Base-by-base conservation (phyloP, 495 filamentous ascomycete species). In the Aspergillus baeticus region DNA sequence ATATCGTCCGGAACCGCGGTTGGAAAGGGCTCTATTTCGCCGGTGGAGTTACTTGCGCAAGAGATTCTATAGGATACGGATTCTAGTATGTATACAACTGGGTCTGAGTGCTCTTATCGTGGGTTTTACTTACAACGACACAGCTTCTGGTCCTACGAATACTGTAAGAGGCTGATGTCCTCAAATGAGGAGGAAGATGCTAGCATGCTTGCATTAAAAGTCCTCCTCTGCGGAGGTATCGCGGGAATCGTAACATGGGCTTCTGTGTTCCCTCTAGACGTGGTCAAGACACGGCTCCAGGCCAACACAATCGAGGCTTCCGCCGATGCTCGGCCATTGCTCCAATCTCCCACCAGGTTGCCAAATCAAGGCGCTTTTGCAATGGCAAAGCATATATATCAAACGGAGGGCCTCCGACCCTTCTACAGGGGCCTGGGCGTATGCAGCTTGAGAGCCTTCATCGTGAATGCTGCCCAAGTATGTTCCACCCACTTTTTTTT, bases 231-330 rank as follows among this genome's bases (percentile, higher is more conserved):
- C 57, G 91, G 92, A 39, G 92, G 92, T 10, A 64, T 96, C 44
- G 92, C 92, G 6, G 92, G 92, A 2, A 78, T 94, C 29, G 81
- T 87, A 15, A 92, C 89, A 1, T 96, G 92, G 92, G 79, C 84
- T 10, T 91, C 87, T 38, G 83, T 96, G 15, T 96, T 94, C 59
- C 92, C 92, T 14, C 65, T 96, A 35, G 92, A 96, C 68, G 86
- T 96, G 50, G 75, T 96, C 58, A 97, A 97, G 76, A 96, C 92
- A 5, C 69, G 89, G 49, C 79, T 96, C 42, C 92, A 96, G 68
- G 84, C 85, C 6, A 87, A 91, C 62, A 72, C 72, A 1, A 69
- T 74, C 39, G 46, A 60, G 35, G 11, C 63, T 75, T 43, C 60
- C 74, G 36, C 63, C 65, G 63, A 76, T 58, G 56, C 54, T 31